phyloP scores from a whole-genome alignment of 257 asterid genomes.

The Anisodus tanguticus region DNA sequence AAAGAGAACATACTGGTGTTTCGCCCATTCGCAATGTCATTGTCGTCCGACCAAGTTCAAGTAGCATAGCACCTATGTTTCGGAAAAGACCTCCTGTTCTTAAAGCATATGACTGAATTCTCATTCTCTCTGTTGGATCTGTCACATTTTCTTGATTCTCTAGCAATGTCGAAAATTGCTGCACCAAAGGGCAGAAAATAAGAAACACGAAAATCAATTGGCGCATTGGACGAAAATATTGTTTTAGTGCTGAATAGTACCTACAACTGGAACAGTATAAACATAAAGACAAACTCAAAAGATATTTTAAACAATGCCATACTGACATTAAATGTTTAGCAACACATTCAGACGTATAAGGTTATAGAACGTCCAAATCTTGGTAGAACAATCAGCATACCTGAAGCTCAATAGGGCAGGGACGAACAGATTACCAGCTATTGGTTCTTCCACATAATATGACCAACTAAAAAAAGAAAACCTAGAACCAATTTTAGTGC shows the following conservation, averaged over 20 bases:
- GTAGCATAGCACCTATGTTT: conserved; percentile 79
- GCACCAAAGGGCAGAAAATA: conserved; percentile 30
- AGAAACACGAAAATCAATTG: neutral
- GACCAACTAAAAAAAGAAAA: neutral
- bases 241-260: neutral
- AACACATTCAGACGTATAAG: neutral
- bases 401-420: neutral
- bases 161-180: conserved; percentile 79
- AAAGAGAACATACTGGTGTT: conserved; percentile 59
- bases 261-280: neutral
- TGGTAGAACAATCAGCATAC: neutral
- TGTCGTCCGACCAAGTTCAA: conserved; percentile 93
- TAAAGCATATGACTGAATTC: conserved; percentile 72
- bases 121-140: conserved; percentile 67
- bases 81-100: conserved; percentile 81
- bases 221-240: neutral
- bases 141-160: conserved; percentile 60
- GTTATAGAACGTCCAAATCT: neutral
- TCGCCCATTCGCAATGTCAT: conserved; percentile 93
- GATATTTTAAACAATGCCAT: neutral
- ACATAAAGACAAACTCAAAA: neutral
- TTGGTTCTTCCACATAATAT: neutral
- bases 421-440: neutral
- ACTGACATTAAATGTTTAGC: neutral
- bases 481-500: neutral